Evolutionary conservation across 2,329 filamentous ascomycete species (phyloP), one percentile per base, ranked within the genome.

Genomic region (Huntiella bhutanensis): DNA sequence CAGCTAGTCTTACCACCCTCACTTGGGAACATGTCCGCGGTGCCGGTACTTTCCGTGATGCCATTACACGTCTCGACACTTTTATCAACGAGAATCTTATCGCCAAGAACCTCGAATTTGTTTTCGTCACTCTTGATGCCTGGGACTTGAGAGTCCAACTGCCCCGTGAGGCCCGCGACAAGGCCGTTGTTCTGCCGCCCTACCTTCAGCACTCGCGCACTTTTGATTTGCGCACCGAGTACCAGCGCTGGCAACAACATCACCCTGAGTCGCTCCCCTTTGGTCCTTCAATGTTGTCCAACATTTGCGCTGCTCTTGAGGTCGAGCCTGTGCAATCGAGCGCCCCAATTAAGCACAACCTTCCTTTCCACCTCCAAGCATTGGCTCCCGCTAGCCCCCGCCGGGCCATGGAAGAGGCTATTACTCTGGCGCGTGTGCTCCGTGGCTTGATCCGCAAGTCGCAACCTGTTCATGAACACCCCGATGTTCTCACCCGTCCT

Each of bases 1-100:
- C 58, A 95, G 87, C 91, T 60, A 95, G 87, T 68, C 44, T 98
- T 62, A 98, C 91, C 40, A 98, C 91, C 54, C 70, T 98, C 57
- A 96, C 91, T 46, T 98, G 91, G 91, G 91, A 98, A 64, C 88
- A 98, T 68, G 91, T 98, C 61, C 82, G 88, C 61, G 92, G 88
- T 63, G 88, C 91, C 61, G 91, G 91, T 55, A 88, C 86, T 55
- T 98, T 96, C 75, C 80, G 88, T 57, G 91, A 96, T 66, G 91
- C 91, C 55, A 82, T 98, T 67, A 84, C 82, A 64, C 83, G 85
- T 56, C 95, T 98, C 66, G 87, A 94, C 64, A 72, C 80, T 52
- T 98, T 95, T 62, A 86, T 86, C 58, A 80, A 81, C 56, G 88
- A 98, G 65, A 84, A 95, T 60, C 69, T 98, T 55, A 77, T 84